These are phyloP conservation scores for Fusarium hainanense DNA, from an alignment of 2,329 filamentous ascomycete genomes.

Conservation along the genomic window DNA sequence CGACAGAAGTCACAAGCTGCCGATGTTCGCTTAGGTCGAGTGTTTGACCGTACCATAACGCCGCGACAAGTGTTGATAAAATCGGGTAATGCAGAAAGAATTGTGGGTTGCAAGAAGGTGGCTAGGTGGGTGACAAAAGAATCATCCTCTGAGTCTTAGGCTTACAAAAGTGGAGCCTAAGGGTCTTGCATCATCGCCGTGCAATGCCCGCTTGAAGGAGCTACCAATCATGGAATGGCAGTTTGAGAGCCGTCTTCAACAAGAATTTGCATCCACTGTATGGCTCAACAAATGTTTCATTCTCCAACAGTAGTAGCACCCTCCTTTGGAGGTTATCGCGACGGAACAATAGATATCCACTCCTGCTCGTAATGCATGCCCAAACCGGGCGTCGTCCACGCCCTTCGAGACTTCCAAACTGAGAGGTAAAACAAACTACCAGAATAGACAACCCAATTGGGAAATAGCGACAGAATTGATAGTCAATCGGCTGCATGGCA, in stretches of 20 bases:
- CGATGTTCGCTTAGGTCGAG: not conserved
- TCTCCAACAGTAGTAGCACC: not conserved
- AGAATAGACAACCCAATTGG: too few species aligned
- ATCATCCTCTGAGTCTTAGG: too few species aligned
- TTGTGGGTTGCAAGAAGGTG: too few species aligned
- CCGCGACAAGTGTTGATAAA: fast-evolving
- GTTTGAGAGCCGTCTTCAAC: too few species aligned
- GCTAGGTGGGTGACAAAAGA: too few species aligned
- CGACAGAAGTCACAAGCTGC: constrained; percentile 40
- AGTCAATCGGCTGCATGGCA: not conserved
- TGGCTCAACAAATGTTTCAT: too few species aligned
- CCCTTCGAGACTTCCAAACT: not conserved
- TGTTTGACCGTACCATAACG: not conserved
- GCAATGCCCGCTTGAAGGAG: not conserved
- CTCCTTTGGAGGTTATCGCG: fast-evolving
- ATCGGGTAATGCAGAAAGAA: not conserved
- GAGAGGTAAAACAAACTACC: too few species aligned
- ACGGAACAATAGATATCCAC: too few species aligned
- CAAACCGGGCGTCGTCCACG: fast-evolving
- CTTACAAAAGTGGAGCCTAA: not conserved
- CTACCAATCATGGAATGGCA: too few species aligned
- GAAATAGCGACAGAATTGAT: fast-evolving
- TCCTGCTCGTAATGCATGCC: not conserved
- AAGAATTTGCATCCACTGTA: too few species aligned
- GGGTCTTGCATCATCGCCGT: not conserved